phyloP scores from a whole-genome alignment of 352 stramenopile species.

The Thalassiosira mediterranea region DNA sequence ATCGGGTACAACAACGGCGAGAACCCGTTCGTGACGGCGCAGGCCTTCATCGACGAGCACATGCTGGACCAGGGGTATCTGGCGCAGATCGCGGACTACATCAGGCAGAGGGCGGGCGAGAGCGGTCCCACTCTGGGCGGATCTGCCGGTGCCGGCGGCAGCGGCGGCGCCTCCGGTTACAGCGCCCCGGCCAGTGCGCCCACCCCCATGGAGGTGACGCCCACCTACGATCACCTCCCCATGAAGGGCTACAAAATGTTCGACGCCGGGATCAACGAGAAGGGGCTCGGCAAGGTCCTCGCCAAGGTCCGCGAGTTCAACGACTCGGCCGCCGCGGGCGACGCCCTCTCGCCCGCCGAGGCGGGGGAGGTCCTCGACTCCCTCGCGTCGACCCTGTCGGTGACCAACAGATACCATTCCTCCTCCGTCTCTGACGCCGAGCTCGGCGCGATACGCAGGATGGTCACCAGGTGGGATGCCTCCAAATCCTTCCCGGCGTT shows the following conservation, averaged over 20 bases:
- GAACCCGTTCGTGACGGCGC: slow-evolving; percentile 94
- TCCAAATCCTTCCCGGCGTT: slow-evolving; percentile 89
- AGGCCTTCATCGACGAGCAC: slow-evolving; percentile 96
- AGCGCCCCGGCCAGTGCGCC: slow-evolving; percentile 61
- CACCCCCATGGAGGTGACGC: slow-evolving; percentile 17
- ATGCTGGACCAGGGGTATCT: slow-evolving; percentile 93
- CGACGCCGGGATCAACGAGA: slow-evolving; percentile 86
- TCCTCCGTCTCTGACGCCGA: slow-evolving; percentile 85
- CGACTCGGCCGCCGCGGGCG: slow-evolving; percentile 34
- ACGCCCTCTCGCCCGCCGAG: slow-evolving; percentile 40
- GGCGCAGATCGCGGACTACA: slow-evolving; percentile 94
- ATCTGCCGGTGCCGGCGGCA: slow-evolving; percentile 16
- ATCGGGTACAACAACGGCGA: slow-evolving; percentile 98
- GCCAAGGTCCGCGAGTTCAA: slow-evolving; percentile 91
- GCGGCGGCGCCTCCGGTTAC: slow-evolving; percentile 29
- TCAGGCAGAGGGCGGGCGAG: slow-evolving; percentile 89
- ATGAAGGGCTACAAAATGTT: slow-evolving; percentile 90
- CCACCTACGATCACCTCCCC: slow-evolving; percentile 68
- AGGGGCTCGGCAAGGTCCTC: slow-evolving; percentile 88
- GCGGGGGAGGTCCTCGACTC: slow-evolving; percentile 39
- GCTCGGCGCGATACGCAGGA: slow-evolving; percentile 78
- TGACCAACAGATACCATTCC: slow-evolving; percentile 89
- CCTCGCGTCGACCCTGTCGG: slow-evolving; percentile 72
- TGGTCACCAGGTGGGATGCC: slow-evolving; percentile 84
- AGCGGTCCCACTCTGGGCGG: slow-evolving; percentile 81